Evolutionary conservation across 495 filamentous ascomycete genomes (phyloP), one percentile per base, ranked within the genome.

Genomic region (Poronia punctata): DNA sequence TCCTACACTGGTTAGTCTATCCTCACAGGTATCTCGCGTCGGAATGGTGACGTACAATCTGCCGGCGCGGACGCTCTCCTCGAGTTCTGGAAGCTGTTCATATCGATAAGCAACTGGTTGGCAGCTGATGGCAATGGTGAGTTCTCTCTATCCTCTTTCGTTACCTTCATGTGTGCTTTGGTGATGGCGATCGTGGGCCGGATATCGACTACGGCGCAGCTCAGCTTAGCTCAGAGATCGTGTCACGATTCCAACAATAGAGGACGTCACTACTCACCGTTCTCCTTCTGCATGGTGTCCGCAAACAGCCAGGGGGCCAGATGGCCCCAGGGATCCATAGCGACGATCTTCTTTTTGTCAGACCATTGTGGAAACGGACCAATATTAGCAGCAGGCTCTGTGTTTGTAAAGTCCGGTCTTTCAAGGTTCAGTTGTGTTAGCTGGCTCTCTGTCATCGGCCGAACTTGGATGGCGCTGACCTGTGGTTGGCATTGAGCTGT

Each of bases 241-340:
- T 8, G 30, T 32, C 15, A 33, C 25, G 17, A 40, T 3, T 27
- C 12, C 22, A 25, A 7, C 12, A 15, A 40, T 9, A 15, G 19
- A 18, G 7, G 6, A 16, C 19, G n/a, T 7, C 9, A 10, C 34
- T 35, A 14, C 45, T 57, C 49, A 68, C 73, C 63, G 47, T 80
- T 68, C 25, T 89, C 78, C 23, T 77, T 76, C 12, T 77, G 64
- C 43, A 88, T 85, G 14, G 69, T 59, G 40, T 84, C 75, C 26
- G 78, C 76, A 64, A 76, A 88, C 10, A 87, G 59, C 84, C 82
- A 90, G 11, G 90, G 88, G 4, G 83, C 80, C 45, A 94, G 68
- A 62, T 98, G 92, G 5, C 92, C 92, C 49, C 80, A 83, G 5
- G 92, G 92, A 61, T 98, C 92, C 86, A 98, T 94, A 19, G 92